Conservation (phyloP, 768 basidiomycete species). For the Phlebiopsis flavidoalba region DNA sequence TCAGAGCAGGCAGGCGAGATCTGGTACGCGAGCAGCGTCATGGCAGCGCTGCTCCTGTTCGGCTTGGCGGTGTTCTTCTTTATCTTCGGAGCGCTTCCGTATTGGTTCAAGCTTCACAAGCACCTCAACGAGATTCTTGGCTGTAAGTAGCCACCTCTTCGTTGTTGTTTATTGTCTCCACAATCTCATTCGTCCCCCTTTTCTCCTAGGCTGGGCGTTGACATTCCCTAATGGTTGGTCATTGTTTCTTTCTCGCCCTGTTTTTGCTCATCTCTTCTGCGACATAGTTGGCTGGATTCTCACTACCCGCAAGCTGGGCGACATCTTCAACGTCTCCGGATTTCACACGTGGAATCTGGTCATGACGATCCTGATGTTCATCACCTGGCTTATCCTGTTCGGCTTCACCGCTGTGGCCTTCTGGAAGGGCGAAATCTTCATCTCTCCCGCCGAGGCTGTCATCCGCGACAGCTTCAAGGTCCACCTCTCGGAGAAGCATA, state of each 20-base stretch:
- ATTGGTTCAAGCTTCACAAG: conserved; percentile 46
- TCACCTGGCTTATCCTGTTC: conserved; percentile 38
- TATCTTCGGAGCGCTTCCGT: conserved; percentile 38
- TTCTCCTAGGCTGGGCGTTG: conserved; percentile 35
- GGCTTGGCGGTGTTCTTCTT: conserved; percentile 46
- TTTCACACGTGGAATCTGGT: conserved; percentile 35
- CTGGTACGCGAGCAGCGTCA: conserved; percentile 38
- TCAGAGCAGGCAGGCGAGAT: conserved; percentile 37
- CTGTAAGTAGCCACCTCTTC: conserved; percentile 25
- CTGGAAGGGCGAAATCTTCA: conserved; percentile 39
- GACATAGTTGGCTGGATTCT: conserved; percentile 39
- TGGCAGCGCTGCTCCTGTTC: conserved; percentile 35
- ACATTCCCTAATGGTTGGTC: conserved; percentile 38
- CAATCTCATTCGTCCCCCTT: neutral
- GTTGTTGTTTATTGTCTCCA: neutral
- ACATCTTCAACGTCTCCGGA: conserved; percentile 34
- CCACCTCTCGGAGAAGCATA: neutral
- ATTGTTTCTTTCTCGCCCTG: neutral
- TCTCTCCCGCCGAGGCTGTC: conserved; percentile 36
- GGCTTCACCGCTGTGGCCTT: conserved; percentile 37
- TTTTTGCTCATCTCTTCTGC: neutral
- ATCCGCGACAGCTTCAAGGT: conserved; percentile 27
- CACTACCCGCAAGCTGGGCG: conserved; percentile 34
- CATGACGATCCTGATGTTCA: conserved; percentile 35
- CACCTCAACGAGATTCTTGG: conserved; percentile 41